Percentiles rank a stretch among this genome's conserved stretches.
phyloP scores from a whole-genome alignment of 768 basidiomycete species.

The Boletus coccyginus region DNA sequence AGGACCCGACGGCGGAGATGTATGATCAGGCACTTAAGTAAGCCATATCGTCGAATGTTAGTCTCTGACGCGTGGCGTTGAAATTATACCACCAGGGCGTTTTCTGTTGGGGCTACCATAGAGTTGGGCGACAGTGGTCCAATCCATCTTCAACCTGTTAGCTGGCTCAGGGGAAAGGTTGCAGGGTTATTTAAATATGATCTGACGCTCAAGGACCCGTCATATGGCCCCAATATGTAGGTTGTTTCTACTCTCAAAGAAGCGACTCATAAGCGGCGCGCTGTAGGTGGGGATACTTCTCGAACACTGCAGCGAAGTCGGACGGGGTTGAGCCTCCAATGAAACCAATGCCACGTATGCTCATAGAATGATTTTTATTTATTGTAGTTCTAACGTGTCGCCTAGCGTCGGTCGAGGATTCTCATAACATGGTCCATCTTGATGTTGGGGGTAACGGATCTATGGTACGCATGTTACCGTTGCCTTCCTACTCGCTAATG shows the following conservation, averaged over 20 bases:
- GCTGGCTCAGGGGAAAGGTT: slow-evolving; percentile 17
- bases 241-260: neutral
- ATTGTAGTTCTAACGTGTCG: neutral
- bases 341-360: slow-evolving; percentile 2
- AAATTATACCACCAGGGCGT: slow-evolving; percentile 2
- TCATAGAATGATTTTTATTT: neutral
- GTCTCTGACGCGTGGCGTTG: too few species aligned
- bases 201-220: slow-evolving; percentile 4
- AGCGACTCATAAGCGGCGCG: neutral
- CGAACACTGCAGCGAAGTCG: neutral
- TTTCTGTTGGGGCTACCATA: neutral
- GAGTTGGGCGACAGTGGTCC: neutral
- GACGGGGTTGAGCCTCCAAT: slow-evolving; percentile 1
- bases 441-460: slow-evolving; percentile 14
- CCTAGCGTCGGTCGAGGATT: slow-evolving; percentile 17
- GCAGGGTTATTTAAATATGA: slow-evolving; percentile 15
- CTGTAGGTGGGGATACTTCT: slow-evolving; percentile 20
- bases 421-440: slow-evolving; percentile 20
- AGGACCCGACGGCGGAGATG: slow-evolving; percentile 5
- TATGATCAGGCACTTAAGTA: slow-evolving; percentile 14
- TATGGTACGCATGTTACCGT: slow-evolving; percentile 10
- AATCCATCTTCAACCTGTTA: neutral
- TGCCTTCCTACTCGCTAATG: neutral
- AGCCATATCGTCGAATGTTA: neutral
- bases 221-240: slow-evolving; percentile 18